Evolutionary conservation across 768 basidiomycete species (phyloP), one percentile per base, ranked within the genome.

Genomic region (Pholiota microspora): DNA sequence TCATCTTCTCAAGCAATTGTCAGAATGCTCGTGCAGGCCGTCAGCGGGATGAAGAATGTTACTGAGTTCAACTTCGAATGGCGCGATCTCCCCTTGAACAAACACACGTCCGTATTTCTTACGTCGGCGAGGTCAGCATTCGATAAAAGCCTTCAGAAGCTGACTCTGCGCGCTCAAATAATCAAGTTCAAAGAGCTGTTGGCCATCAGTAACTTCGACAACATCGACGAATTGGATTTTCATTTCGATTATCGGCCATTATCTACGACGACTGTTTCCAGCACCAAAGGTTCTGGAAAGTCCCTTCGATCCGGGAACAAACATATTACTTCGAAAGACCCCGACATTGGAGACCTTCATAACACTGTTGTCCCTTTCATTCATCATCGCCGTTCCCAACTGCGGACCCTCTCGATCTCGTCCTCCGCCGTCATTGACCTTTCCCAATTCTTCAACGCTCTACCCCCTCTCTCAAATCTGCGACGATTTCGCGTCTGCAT

Each of bases 41-140:
- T 72, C 27, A 48, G 62, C 32, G 62, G 65, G 34, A 75, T 76
- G 75, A 56, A 52, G 4, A 67, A 68, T 15, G 68, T 74, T 4
- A 64, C 59, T 3, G 66, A 64, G 32, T 68, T 70, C 59, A 62
- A 68, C 46, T 71, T 75, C 49, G 72, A 73, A 53, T 73, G 73
- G 70, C 62, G 73, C 42, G 71, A 75, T 53, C 67, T 76, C 23
- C 64, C 70, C 8, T 51, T 70, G 23, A 70, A 66, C 44, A 45
- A 64, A 23, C 61, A 64, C 36, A 71, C 71, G 1, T 53, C 56
- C 4, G 56, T 59, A 7, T 71, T 75, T 51, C 61, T 74, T 35
- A 55, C 61, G 2, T 59, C 69, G 0, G 62, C 68, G 23, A 53
- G 69, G 25, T 53, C 54, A 2, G 57, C 69, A 0, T 71, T 76